phyloP scores from a whole-genome alignment of 805 yeast species.

The Candida quercuum region DNA sequence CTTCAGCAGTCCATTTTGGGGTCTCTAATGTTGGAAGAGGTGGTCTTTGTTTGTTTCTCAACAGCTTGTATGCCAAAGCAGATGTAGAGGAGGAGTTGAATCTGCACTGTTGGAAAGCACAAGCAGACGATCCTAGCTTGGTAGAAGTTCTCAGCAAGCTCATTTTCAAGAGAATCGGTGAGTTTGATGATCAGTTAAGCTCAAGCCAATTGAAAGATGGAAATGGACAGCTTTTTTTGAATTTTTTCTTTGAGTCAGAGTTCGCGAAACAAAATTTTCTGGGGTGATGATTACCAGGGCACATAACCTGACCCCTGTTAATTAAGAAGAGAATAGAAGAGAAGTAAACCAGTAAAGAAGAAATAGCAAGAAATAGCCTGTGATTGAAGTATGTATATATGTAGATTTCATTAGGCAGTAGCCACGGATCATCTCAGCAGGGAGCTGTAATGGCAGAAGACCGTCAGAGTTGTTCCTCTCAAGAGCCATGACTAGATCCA shows the following conservation, averaged over 20 bases:
- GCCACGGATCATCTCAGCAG: too few species aligned
- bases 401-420: too few species aligned
- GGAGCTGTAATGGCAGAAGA: too few species aligned
- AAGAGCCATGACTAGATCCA: too few species aligned
- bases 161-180: not conserved
- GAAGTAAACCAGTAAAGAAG: too few species aligned
- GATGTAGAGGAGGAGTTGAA: constrained; percentile 66
- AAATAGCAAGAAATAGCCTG: too few species aligned
- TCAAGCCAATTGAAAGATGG: not conserved
- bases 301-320: not conserved
- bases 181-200: not conserved
- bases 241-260: constrained; percentile 1
- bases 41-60: constrained; percentile 81
- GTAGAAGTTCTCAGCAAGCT: constrained; percentile 3
- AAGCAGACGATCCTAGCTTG: not conserved
- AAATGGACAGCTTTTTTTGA: not conserved
- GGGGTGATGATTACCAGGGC: not conserved
- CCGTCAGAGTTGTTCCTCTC: too few species aligned
- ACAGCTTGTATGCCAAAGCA: constrained; percentile 89
- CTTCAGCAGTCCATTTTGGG: constrained; percentile 93
- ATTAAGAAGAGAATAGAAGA: not conserved
- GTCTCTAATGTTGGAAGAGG: constrained; percentile 90
- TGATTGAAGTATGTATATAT: too few species aligned
- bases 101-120: constrained; percentile 13
- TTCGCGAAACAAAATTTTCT: constrained; percentile 4